phyloP scores from a whole-genome alignment of 164 flowering plant genomes.

The Vitis riparia region DNA sequence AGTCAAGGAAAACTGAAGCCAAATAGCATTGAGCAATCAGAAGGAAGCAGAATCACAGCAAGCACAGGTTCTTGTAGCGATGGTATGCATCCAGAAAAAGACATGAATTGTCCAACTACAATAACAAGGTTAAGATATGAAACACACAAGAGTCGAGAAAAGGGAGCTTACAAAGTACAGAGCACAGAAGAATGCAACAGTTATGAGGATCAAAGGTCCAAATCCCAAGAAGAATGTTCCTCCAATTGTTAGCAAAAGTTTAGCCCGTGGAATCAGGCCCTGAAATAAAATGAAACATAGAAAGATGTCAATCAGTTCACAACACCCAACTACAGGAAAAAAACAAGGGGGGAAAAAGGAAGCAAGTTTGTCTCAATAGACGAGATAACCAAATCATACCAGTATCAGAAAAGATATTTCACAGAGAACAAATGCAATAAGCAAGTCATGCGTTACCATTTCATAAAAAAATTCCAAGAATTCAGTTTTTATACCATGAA shows the following conservation, averaged over 20 bases:
- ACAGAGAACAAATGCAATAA: too few relatives aligned
- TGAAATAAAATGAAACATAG: conserved; percentile 26
- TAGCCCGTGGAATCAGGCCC: conserved; percentile 94
- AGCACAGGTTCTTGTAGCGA: too few relatives aligned
- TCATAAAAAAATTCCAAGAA: too few relatives aligned
- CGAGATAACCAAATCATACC: too few relatives aligned
- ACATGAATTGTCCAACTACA: not conserved
- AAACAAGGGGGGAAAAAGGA: too few relatives aligned
- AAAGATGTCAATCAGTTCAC: not conserved
- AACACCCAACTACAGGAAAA: too few relatives aligned
- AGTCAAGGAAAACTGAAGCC: not conserved
- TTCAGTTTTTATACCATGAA: too few relatives aligned
- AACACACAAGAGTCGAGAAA: not conserved
- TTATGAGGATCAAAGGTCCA: conserved; percentile 78
- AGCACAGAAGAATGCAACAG: conserved; percentile 58
- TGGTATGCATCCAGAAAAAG: not conserved
- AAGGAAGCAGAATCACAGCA: too few relatives aligned
- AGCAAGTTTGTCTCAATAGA: too few relatives aligned
- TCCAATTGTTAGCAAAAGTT: conserved; percentile 76
- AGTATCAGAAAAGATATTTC: too few relatives aligned
- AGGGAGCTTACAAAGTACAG: conserved; percentile 69
- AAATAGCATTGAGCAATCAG: not conserved
- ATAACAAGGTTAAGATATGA: not conserved
- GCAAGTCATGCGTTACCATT: too few relatives aligned
- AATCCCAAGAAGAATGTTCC: conserved; percentile 92